Base-by-base conservation (phyloP, 202 grass and related monocot species). In the Schoenoplectus tabernaemontani region DNA sequence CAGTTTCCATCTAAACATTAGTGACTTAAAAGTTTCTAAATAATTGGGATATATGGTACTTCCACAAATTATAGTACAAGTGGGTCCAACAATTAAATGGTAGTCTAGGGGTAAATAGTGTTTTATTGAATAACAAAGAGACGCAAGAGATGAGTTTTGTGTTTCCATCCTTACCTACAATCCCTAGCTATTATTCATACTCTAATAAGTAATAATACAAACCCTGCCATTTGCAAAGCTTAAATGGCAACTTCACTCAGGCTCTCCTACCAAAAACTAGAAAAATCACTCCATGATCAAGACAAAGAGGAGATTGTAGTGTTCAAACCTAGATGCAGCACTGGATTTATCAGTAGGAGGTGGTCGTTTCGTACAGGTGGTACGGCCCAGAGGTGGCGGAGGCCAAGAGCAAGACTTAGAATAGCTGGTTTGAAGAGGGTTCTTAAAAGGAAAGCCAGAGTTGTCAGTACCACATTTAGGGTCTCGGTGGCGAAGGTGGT, bases 211-310 rank as follows among this genome's bases (percentile, higher is more conserved):
- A 58, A 36, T 23, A 62, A 79, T 9, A 63, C 39, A 64, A 60
- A 34, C 56, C 32, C 24, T 44, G 22, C 37, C 22, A 79, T 63
- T 48, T 79, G 58, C 77, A 59, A 79, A 63, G 58, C 77, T 41
- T 11, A 54, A 74, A 78, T 80, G 77, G 58, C 77, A 51, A 64
- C 59, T 47, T 63, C 43, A 59, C 33, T 80, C 36, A 80, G 46
- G 15, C 85, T 88, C 73, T 80, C 91, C 34, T 93, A 93, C 83
- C 84, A 77, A 70, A 90, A 75, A 82, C 85, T 93, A 57, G 74
- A 88, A 78, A 93, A 90, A 72, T 19, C 77, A 33, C 79, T 30
- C 48, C 0, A 5, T 61, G 0, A 30, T 75, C 26, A 60, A 47
- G 64, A 83, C 17, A 0, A 50, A 76, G 13, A 58, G 70, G 8